Evolutionary conservation across 2,329 filamentous ascomycete species (phyloP), one percentile per base, ranked within the genome.

Genomic region (Grosmannia serpens): DNA sequence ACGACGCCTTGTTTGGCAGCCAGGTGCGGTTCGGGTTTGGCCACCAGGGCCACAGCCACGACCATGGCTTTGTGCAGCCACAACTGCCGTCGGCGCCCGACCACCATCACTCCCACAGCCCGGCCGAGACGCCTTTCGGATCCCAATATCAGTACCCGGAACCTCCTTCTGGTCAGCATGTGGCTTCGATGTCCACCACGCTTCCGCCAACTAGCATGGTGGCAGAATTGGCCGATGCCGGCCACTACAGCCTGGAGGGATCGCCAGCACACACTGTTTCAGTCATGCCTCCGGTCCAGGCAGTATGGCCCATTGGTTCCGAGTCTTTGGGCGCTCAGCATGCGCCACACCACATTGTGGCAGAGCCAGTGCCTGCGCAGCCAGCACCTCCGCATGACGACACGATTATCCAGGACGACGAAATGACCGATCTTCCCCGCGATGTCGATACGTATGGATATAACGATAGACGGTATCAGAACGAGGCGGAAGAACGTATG

Each of bases 401-500:
- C 15, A 26, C 24, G 11, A 29, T 15, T 5, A 22, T 2, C 9
- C 33, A 24, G 6, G 27, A 56, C n/a, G 51, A 38, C 47, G 58
- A 58, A 10, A 53, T 56, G 7, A 55, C 61, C 9, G 61, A 55
- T 8, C 57, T 63, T 1, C 65, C 64, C 0, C 61, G 60, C 10
- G 66, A 67, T 31, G 63, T 62, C 4, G 64, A 66, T 13, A 53
- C 57, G 13, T 65, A 65, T 17, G 65, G 64, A 0, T 63, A 64
- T 46, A 64, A 63, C 33, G 62, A 61, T n/a, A 41, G 57, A n/a
- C 64, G 65, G 9, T 65, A 64, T 55, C 64, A 69, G 26, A 64
- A 65, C 55, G 67, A 69, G 24, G 66, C 64, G 2, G 66, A 69
- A 52, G 66, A 68, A 20, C 59, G 62, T n/a, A 64, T 67, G 52